Evolutionary conservation across 192 early-diverging fungal genomes (phyloP), one percentile per base, ranked within the genome.

Genomic region (Coemansia sp.): DNA sequence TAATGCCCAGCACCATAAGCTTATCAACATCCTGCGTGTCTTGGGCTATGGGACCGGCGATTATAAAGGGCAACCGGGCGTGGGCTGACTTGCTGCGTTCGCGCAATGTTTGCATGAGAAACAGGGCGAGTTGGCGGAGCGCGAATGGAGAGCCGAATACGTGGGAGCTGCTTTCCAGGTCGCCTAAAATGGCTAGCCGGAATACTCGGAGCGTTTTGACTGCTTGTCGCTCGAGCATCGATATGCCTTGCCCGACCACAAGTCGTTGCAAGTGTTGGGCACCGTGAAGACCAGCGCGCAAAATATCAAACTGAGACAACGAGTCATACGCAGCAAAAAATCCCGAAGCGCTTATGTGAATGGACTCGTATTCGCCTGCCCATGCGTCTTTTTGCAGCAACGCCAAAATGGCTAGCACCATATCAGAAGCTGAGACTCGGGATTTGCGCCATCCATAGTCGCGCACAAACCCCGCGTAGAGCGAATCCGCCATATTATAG

Each of bases 321-420:
- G 96, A 88, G 65, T 98, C 96, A 63, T 90, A 96, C 14, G 94
- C 93, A 0, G 88, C 84, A 75, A 87, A 98, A 72, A 96, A 98
- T 23, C 93, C 91, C 0, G 22, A 40, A 12, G 38, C 46, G 1
- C 55, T 57, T 2, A 57, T 36, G 8, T 57, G 28, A 2, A n/a
- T 28, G 5, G 21, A 31, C 10, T 17, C 6, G 25, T 11, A 17
- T 28, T 64, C 57, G 19, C 14, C 6, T 15, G 21, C 17, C 56
- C 38, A 59, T 0, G 34, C 19, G 31, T 57, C 50, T 25, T 59
- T 46, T 37, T 73, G 71, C 44, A 96, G 69, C 0, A 98, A 75
- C 9, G 94, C 89, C 15, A 89, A 74, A 0, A 96, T 69, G 0
- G 92, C 81, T 69, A 94, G 86, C 0, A 93, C 94, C 11, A 85